A percentile compares a stretch with the other conserved stretches of the same genome.
Conservation (phyloP, 148 eudicot species). For the Chenopodium formosanum region DNA sequence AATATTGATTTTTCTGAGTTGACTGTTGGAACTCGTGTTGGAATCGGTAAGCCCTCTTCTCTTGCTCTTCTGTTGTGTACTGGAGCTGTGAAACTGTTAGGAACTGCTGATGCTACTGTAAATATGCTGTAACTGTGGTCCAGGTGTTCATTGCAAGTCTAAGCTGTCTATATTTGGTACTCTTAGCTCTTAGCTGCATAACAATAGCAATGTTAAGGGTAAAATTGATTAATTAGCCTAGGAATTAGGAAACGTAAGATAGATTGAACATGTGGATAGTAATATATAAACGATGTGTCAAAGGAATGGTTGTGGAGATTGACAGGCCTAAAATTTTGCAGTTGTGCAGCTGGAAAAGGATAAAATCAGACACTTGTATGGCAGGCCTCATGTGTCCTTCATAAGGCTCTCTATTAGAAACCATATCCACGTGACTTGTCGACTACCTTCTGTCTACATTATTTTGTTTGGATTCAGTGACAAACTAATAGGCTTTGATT, state of each 20-base stretch:
- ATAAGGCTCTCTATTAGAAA: not conserved
- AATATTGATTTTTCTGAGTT: conserved; percentile 89
- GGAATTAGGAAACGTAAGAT: not conserved
- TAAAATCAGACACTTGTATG: not conserved
- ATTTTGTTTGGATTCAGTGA: not conserved
- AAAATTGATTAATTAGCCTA: not conserved
- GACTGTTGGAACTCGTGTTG: conserved; percentile 96
- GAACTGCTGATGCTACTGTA: conserved; percentile 6
- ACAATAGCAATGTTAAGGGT: not conserved
- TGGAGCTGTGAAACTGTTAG: not conserved
- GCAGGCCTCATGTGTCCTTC: not conserved
- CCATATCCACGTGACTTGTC: not conserved
- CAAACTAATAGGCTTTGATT: not conserved
- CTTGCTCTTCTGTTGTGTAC: conserved; percentile 1
- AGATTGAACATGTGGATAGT: not conserved
- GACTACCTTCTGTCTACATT: not conserved
- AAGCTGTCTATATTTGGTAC: not conserved
- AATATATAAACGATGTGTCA: not conserved
- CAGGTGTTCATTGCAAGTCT: not conserved
- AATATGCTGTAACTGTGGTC: not conserved
- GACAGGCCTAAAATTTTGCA: not conserved
- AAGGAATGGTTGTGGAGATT: not conserved
- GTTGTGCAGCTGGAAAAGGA: not conserved
- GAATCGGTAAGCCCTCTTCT: conserved; percentile 65
- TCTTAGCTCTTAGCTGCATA: not conserved